phyloP scores from a whole-genome alignment of 2,329 filamentous ascomycete genomes.

The Penicillium sp. region DNA sequence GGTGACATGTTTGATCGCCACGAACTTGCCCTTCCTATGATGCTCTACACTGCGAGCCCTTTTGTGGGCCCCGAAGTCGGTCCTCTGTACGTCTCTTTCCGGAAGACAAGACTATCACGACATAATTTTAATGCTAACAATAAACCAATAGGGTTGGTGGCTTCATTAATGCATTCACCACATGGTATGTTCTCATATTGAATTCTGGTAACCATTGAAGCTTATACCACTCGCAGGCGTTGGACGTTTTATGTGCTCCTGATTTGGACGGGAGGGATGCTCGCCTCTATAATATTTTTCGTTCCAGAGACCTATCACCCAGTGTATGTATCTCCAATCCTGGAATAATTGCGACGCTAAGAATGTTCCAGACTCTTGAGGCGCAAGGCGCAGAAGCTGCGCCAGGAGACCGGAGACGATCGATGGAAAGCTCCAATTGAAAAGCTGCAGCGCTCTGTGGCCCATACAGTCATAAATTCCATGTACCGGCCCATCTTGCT shows the following conservation, averaged over 20 bases:
- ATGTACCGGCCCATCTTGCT: constrained; percentile 71
- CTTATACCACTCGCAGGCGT: constrained; percentile 45
- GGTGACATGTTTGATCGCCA: constrained; percentile 71
- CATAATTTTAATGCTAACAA: constrained; percentile 10
- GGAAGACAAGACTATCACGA: not conserved
- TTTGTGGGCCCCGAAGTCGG: constrained; percentile 59
- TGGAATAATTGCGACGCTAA: constrained; percentile 39
- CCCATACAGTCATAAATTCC: constrained; percentile 56
- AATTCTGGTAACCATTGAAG: not conserved
- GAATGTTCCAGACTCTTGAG: constrained; percentile 55
- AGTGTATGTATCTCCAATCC: constrained; percentile 33
- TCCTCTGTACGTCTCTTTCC: constrained; percentile 42
- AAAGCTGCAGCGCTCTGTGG: constrained; percentile 65
- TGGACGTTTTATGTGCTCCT: constrained; percentile 83
- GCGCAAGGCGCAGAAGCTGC: constrained; percentile 66
- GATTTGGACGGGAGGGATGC: constrained; percentile 71
- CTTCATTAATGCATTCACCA: constrained; percentile 73
- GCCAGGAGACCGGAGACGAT: constrained; percentile 73
- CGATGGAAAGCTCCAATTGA: constrained; percentile 77
- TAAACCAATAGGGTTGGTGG: constrained; percentile 57
- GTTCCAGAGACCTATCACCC: constrained; percentile 85
- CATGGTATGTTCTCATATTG: constrained; percentile 50
- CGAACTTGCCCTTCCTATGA: constrained; percentile 76
- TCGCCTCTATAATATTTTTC: constrained; percentile 63
- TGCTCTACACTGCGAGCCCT: constrained; percentile 66